Evolutionary conservation across 345 rosid species (phyloP), one percentile per base, ranked within the genome.

Genomic region (Psidium friedrichsthalianum): DNA sequence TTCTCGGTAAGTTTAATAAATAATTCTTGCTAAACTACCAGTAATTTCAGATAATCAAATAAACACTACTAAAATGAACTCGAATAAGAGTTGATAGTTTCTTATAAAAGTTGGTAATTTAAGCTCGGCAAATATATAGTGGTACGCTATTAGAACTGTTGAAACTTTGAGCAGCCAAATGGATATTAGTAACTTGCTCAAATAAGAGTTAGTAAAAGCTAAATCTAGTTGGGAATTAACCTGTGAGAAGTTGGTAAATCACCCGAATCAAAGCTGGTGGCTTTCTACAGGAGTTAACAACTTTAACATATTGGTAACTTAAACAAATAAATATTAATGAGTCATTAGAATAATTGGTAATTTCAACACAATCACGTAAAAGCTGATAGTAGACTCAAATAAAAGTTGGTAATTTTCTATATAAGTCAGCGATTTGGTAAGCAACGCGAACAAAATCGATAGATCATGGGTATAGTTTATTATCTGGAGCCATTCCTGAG

Each of bases 71-170:
- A 29, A 64, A 29, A 15, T 29, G 42, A 29, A 64, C 76, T 6
- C 20, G 29, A 29, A 15, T 61, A 64, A 8, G 76, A 29, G 36
- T 15, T 29, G 22, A 21, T 64, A 64, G 29, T 29, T 29, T 64
- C 76, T 20, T 2, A 32, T 29, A 15, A 64, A 29, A 29, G 42
- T 64, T 29, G 42, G 76, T 4, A 0, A 64, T 64, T 32, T 64
- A 29, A 32, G 22, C 22, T 29, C 6, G 5, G 0, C 22, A 14
- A 7, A 7, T 61, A 15, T 9, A 29, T 15, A 61, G 1, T 0
- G 11, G 21, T 29, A 29, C 16, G 29, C 16, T 14, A 15, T 29
- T 61, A 7, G 16, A 61, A 61, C 42, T 0, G 1, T 61, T 29
- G 74, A 61, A n/a, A 61, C 32, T 32, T 3, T 9, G 18, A 64